Evolutionary conservation across 192 early-diverging fungal genomes (phyloP).

Genomic region (Coemansia sp.): DNA sequence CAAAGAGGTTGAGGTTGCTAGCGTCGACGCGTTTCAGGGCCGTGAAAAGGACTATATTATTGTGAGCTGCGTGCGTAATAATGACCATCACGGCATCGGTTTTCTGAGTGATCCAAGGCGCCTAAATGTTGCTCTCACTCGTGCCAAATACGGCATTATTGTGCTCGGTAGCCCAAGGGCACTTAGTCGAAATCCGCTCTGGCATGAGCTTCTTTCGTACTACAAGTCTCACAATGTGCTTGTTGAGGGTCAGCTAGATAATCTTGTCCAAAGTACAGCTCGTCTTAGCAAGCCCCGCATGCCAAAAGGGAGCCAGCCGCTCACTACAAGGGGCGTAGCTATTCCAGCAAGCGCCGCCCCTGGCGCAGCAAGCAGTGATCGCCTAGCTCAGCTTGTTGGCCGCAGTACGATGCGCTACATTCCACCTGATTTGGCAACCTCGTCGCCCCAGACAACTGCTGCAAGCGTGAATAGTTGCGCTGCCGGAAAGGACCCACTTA

Average conservation of each 20-base stretch:
- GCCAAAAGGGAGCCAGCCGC: slow-evolving; percentile 43
- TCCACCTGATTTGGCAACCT: slow-evolving; percentile 44
- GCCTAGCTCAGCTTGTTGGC: slow-evolving; percentile 48
- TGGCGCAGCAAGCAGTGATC: slow-evolving; percentile 45
- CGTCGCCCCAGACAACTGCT: neutral
- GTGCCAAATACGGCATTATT: slow-evolving; percentile 92
- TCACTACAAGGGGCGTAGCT: slow-evolving; percentile 30
- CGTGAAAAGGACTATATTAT: slow-evolving; percentile 99
- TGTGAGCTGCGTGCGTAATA: slow-evolving; percentile 93
- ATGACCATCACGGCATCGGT: slow-evolving; percentile 96
- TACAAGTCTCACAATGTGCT: slow-evolving; percentile 88
- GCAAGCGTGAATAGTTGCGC: neutral
- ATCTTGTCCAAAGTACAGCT: slow-evolving; percentile 86
- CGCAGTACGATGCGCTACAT: slow-evolving; percentile 54
- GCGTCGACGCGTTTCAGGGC: slow-evolving; percentile 99
- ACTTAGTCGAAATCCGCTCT: slow-evolving; percentile 87
- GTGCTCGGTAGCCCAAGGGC: slow-evolving; percentile 96
- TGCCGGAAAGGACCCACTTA: neutral
- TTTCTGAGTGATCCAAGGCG: slow-evolving; percentile 91
- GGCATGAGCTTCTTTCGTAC: slow-evolving; percentile 94
- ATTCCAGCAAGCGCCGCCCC: slow-evolving; percentile 34
- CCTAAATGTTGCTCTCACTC: slow-evolving; percentile 85
- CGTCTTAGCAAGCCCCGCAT: slow-evolving; percentile 76
- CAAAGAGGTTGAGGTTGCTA: slow-evolving; percentile 98
- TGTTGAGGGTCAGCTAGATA: slow-evolving; percentile 90